Evolutionary conservation across 768 basidiomycete species (phyloP).

Genomic region (Rhodocollybia butyracea): DNA sequence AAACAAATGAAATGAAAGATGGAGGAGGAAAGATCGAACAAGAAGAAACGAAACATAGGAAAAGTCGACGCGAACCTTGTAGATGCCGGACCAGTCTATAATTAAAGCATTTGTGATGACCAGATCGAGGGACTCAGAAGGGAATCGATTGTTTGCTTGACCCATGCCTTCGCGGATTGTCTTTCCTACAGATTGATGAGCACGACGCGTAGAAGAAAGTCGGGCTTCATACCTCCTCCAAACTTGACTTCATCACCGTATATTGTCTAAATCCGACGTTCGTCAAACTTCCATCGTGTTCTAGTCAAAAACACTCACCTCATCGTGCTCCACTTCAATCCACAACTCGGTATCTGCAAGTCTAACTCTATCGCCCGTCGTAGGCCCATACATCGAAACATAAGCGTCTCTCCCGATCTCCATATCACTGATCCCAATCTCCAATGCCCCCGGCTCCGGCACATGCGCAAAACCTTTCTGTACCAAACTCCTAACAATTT

Average conservation of each 20-base stretch:
- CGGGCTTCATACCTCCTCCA: constrained; percentile 67
- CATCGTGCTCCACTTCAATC: constrained; percentile 89
- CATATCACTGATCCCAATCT: constrained; percentile 48
- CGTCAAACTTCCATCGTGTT: not conserved
- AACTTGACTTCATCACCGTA: constrained; percentile 99
- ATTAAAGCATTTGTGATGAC: constrained; percentile 95
- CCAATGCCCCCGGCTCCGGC: constrained; percentile 59
- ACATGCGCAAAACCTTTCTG: constrained; percentile 68
- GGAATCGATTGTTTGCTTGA: constrained; percentile 72
- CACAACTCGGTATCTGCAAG: constrained; percentile 89
- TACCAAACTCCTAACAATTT: constrained; percentile 45
- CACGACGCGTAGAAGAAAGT: not conserved
- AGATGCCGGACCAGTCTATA: constrained; percentile 92
- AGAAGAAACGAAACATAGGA: no score
- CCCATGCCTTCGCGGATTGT: constrained; percentile 97
- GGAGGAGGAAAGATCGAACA: not conserved
- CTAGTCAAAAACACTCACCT: constrained; percentile 35
- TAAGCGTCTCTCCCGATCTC: constrained; percentile 70
- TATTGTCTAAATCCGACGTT: constrained; percentile 47
- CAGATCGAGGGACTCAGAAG: constrained; percentile 74
- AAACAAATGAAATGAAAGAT: not conserved
- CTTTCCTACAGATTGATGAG: constrained; percentile 56
- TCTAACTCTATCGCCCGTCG: constrained; percentile 82
- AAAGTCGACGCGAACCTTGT: constrained; percentile 58
- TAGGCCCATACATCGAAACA: constrained; percentile 94